These are phyloP conservation scores for Eustoma russellianum DNA, from an alignment of 257 asterid genomes.

Conservation along the genomic window DNA sequence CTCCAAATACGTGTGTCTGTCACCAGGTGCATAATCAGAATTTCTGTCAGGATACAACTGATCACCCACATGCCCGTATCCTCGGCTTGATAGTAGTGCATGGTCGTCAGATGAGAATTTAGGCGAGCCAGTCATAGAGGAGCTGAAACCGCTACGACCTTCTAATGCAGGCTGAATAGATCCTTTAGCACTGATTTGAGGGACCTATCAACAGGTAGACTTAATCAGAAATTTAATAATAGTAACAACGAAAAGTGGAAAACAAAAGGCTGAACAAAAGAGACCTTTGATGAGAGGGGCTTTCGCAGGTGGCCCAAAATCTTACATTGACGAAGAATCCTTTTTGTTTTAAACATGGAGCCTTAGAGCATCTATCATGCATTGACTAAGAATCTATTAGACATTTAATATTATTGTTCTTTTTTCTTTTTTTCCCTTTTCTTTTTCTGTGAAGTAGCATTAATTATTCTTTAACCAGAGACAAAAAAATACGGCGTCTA, in stretches of 20 bases:
- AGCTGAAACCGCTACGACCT: slow-evolving; percentile 56
- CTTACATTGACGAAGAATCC: too few species aligned
- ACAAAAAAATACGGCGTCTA: too few species aligned
- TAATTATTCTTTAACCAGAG: too few species aligned
- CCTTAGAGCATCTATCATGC: too few species aligned
- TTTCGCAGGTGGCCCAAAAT: too few species aligned
- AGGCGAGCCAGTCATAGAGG: slow-evolving; percentile 63
- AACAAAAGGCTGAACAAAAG: not conserved
- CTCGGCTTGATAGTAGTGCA: slow-evolving; percentile 56
- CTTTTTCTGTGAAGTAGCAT: too few species aligned
- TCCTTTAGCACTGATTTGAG: slow-evolving; percentile 56
- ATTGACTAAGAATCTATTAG: too few species aligned
- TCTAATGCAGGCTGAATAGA: slow-evolving; percentile 56
- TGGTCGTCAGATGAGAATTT: slow-evolving; percentile 54
- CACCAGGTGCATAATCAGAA: slow-evolving; percentile 63
- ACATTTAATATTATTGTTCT: too few species aligned
- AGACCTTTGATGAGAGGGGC: too few species aligned
- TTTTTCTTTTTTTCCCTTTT: too few species aligned
- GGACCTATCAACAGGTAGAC: slow-evolving; percentile 26
- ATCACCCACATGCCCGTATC: slow-evolving; percentile 63
- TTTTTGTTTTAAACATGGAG: too few species aligned
- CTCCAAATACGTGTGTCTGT: slow-evolving; percentile 63
- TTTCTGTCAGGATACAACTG: slow-evolving; percentile 61
- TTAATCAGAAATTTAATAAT: too few species aligned
- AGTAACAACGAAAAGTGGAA: slow-evolving; percentile 3